Base-by-base conservation (phyloP, 148 eudicot genomes). In the Vaccinium macrocarpon region DNA sequence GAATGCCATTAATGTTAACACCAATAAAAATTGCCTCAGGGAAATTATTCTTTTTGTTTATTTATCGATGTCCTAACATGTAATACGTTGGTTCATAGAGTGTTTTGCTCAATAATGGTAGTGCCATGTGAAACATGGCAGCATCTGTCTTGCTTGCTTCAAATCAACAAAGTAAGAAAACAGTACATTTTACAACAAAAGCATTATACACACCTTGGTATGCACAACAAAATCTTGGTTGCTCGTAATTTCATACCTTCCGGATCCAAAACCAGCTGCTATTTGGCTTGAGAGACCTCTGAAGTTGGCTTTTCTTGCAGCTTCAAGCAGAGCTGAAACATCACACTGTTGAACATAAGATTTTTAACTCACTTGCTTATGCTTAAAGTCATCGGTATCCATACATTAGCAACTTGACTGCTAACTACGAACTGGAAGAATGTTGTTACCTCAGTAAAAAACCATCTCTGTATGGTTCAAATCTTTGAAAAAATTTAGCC, bases 241-340 rank as follows among this genome's bases (percentile, higher is more conserved):
- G 7, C 49, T 32, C 16, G 50, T 14, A 52, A 72, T 29, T 57
- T 6, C 70, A 74, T 94, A 94, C 99, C 98, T 97, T 91, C 91
- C 99, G 35, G 97, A 91, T 62, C 93, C 93, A 89, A 97, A 97
- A 74, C 99, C 99, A 88, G 91, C 86, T 84, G 97, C 95, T 84
- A 97, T 91, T 90, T 87, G 91, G 84, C 90, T 86, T 76, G 90
- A 88, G 82, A 91, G 82, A 72, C 91, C 93, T 84, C 87, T 91
- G 89, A 95, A 95, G 91, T 97, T 97, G 9, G 91, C 91, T 88
- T 89, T 93, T 89, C 90, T 90, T 71, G 97, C 91, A 86, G 92
- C 93, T 91, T 97, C 99, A 82, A 97, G 96, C 84, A 97, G 87
- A 84, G 99, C 99, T 97, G 91, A 82, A 89, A 90, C 52, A 78